A percentile compares a stretch with the other conserved stretches of the same genome.
These are phyloP conservation scores for Myriangium duriaei DNA, from an alignment of 2,329 filamentous ascomycete genomes.

Conservation along the genomic window DNA sequence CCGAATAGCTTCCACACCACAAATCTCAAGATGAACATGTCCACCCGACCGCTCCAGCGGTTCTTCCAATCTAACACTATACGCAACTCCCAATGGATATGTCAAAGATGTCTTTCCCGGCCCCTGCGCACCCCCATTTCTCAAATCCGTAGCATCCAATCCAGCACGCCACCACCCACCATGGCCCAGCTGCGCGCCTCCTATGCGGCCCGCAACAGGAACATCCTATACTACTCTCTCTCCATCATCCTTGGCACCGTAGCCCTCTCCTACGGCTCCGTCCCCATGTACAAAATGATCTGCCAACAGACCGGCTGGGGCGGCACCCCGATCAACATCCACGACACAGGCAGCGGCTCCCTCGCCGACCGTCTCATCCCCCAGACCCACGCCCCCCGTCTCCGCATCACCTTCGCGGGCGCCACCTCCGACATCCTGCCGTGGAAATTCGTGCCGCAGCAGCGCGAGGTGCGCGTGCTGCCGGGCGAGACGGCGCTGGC, in stretches of 20 bases:
- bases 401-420: slow-evolving; percentile 91
- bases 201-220: slow-evolving; percentile 11
- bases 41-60: not conserved
- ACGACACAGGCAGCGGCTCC: slow-evolving; percentile 45
- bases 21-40: no score
- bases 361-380: slow-evolving; percentile 48
- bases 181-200: slow-evolving; percentile 13
- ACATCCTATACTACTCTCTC: slow-evolving; percentile 55
- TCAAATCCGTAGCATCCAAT: not conserved
- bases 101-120: not conserved
- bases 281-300: slow-evolving; percentile 83
- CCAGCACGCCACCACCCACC: not conserved
- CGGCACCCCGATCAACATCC: slow-evolving; percentile 74
- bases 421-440: slow-evolving; percentile 90
- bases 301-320: slow-evolving; percentile 76
- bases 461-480: slow-evolving; percentile 87
- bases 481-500: slow-evolving; percentile 94
- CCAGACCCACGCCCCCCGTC: slow-evolving; percentile 65
- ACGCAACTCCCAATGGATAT: not conserved
- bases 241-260: slow-evolving; percentile 70
- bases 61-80: not conserved
- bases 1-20: no score
- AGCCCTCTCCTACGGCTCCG: slow-evolving; percentile 69
- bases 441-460: slow-evolving; percentile 95
- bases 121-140: not conserved